A percentile compares a stretch with the other conserved stretches of the same genome.
phyloP scores from a whole-genome alignment of 1,139 yeast species.

The Blastobotrys buckinghamii region DNA sequence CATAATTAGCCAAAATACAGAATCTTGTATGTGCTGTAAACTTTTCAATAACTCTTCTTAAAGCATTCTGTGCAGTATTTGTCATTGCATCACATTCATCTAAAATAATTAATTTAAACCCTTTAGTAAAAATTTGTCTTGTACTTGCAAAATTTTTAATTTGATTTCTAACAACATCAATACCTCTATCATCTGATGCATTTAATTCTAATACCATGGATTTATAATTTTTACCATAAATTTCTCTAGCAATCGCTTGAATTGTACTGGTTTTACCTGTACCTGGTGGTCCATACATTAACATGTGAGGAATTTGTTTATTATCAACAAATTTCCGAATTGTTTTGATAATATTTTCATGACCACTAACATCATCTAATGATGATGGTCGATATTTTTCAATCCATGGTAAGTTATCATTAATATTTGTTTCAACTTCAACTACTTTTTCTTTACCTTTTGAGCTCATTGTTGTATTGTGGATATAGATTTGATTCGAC shows the following conservation, averaged over 20 bases:
- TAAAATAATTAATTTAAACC: slow-evolving; percentile 25
- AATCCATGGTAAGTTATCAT: slow-evolving; percentile 54
- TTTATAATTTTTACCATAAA: slow-evolving; percentile 81
- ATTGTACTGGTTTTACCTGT: slow-evolving; percentile 95
- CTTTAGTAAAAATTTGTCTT: slow-evolving; percentile 67
- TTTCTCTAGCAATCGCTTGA: slow-evolving; percentile 80
- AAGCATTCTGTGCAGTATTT: slow-evolving; percentile 93
- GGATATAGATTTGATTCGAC: no score
- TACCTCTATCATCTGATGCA: slow-evolving; percentile 83
- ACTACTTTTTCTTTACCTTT: no score
- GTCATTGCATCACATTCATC: slow-evolving; percentile 98
- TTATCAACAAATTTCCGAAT: slow-evolving; percentile 70
- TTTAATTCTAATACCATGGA: slow-evolving; percentile 90
- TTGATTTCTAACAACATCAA: slow-evolving; percentile 78
- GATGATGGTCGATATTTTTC: slow-evolving; percentile 80
- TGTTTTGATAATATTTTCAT: slow-evolving; percentile 84
- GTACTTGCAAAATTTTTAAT: slow-evolving; percentile 80
- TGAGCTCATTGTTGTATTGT: no score
- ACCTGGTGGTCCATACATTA: slow-evolving; percentile 96
- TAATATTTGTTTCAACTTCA: not conserved
- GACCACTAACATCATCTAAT: slow-evolving; percentile 84
- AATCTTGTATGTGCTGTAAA: slow-evolving; percentile 88
- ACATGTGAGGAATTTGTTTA: slow-evolving; percentile 52
- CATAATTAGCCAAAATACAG: slow-evolving; percentile 90
- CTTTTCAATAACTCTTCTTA: slow-evolving; percentile 94